A percentile compares a stretch with the other conserved stretches of the same genome.
phyloP scores from a whole-genome alignment of 441 rosid species.

The Arabidopsis hybrid region DNA sequence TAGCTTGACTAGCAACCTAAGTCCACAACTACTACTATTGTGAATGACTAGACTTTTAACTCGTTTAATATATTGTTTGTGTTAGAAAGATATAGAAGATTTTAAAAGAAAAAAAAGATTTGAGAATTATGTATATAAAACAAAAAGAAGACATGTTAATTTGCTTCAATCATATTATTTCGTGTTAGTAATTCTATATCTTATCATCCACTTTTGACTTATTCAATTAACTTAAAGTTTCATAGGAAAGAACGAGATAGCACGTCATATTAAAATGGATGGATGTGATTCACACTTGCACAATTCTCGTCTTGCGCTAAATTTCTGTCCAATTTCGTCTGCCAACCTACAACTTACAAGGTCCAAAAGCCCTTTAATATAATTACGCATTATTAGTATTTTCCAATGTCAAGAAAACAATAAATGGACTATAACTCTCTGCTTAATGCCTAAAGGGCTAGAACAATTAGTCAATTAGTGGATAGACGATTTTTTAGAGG shows the following conservation, averaged over 20 bases:
- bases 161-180: not conserved
- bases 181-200: conserved; percentile 1
- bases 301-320: not conserved
- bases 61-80: not conserved
- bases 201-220: conserved; percentile 29
- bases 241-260: not conserved
- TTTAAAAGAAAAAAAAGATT: not conserved
- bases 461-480: too few relatives aligned
- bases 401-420: too few relatives aligned
- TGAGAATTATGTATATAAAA: not conserved
- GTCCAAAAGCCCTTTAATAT: not conserved
- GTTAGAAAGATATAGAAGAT: not conserved
- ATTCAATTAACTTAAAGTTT: conserved; percentile 23
- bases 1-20: not conserved
- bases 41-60: not conserved
- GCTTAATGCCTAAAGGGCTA: too few relatives aligned
- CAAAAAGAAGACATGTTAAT: not conserved
- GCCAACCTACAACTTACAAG: too few relatives aligned
- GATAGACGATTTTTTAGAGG: too few relatives aligned
- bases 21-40: not conserved
- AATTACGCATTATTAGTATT: not conserved
- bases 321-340: not conserved
- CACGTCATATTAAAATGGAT: not conserved
- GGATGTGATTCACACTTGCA: conserved; percentile 9
- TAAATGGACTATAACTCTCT: too few relatives aligned